A percentile compares a stretch with the other conserved stretches of the same genome.
phyloP scores from a whole-genome alignment of 1,284 basidiomycete genomes.

The Ceraceosorus bombacis region DNA sequence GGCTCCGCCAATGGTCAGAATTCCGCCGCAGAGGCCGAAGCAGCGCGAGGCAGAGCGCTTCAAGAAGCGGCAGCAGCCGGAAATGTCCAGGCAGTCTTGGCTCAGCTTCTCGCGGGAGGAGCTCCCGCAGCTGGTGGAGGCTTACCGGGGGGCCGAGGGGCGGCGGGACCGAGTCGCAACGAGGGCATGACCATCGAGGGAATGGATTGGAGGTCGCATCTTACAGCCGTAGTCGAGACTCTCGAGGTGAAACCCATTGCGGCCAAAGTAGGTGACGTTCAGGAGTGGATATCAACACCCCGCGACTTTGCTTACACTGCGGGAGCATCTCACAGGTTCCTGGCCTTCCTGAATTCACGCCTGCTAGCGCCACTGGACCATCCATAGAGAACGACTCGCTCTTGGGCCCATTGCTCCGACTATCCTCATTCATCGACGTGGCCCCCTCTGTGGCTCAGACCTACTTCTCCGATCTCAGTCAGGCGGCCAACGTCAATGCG shows the following conservation, averaged over 20 bases:
- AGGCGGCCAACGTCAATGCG: conserved; percentile 30
- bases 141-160: conserved; percentile 16
- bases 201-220: conserved; percentile 70
- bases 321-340: conserved; percentile 52
- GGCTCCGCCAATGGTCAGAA: background rate
- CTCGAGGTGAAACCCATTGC: conserved; percentile 77
- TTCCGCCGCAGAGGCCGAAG: conserved; percentile 1
- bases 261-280: conserved; percentile 53
- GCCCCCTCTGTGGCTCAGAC: conserved; percentile 33
- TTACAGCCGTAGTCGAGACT: conserved; percentile 72
- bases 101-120: conserved; percentile 24
- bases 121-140: conserved; percentile 17
- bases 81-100: conserved; percentile 35
- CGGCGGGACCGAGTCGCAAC: conserved; percentile 10
- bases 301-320: background rate
- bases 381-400: conserved; percentile 39
- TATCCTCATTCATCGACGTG: conserved; percentile 37
- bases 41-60: conserved; percentile 4
- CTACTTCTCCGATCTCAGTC: conserved; percentile 31
- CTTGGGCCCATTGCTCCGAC: conserved; percentile 37
- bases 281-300: too few species aligned
- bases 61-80: conserved; percentile 22
- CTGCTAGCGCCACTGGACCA: conserved; percentile 56
- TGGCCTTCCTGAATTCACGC: conserved; percentile 65
- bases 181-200: conserved; percentile 49